Conservation (phyloP, 495 filamentous ascomycete genomes). For the Amorphotheca resinae region DNA sequence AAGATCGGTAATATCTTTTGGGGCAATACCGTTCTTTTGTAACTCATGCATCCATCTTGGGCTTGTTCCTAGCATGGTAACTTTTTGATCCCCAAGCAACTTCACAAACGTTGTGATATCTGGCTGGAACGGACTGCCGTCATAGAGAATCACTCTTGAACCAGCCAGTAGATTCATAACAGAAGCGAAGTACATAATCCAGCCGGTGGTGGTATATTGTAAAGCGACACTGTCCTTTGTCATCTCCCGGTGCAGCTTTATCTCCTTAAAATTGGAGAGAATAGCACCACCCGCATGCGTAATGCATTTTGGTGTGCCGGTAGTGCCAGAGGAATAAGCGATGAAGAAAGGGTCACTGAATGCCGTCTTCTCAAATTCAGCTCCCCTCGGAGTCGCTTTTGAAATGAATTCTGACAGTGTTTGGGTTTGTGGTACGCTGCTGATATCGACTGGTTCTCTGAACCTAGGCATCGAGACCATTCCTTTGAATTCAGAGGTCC, state of each 20-base stretch:
- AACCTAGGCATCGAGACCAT: constrained; percentile 58
- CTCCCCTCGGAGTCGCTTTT: constrained; percentile 24
- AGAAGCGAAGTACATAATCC: constrained; percentile 71
- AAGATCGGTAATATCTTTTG: constrained; percentile 49
- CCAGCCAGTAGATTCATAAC: constrained; percentile 43
- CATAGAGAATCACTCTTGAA: constrained; percentile 51
- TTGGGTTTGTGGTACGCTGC: constrained; percentile 36
- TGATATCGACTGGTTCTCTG: constrained; percentile 43
- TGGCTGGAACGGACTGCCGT: constrained; percentile 66
- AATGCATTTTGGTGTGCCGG: constrained; percentile 64
- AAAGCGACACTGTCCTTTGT: constrained; percentile 33
- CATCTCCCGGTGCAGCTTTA: constrained; percentile 43
- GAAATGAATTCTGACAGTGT: constrained; percentile 42
- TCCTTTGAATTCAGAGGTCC: constrained; percentile 45
- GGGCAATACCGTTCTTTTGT: constrained; percentile 42
- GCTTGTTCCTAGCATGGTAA: constrained; percentile 52
- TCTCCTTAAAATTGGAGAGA: constrained; percentile 48
- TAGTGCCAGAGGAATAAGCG: constrained; percentile 61
- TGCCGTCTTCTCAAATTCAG: constrained; percentile 44
- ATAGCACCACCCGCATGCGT: constrained; percentile 56
- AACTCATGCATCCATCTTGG: constrained; percentile 65
- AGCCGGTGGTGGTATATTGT: constrained; percentile 43
- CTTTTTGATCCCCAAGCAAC: constrained; percentile 45
- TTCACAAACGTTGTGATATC: constrained; percentile 44
- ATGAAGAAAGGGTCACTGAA: constrained; percentile 63